Percentiles rank a stretch among this genome's conserved stretches.
phyloP scores from a whole-genome alignment of 257 asterid genomes.

The Lycium barbarum region DNA sequence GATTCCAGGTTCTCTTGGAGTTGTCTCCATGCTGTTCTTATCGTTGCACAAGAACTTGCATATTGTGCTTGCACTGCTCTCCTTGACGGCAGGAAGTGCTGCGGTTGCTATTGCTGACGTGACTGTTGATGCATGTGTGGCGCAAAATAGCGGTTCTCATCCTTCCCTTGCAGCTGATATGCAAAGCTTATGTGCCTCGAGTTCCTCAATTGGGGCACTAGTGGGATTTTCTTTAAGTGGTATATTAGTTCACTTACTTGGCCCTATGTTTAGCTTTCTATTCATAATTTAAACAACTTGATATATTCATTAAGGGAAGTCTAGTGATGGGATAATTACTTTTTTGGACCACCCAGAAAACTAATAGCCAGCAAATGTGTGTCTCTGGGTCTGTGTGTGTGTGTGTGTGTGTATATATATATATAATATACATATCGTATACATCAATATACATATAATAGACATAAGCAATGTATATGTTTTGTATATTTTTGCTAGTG shows the following conservation, averaged over 20 bases:
- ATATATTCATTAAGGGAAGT: not conserved
- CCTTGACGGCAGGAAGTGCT: slow-evolving; percentile 88
- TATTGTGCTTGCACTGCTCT: slow-evolving; percentile 69
- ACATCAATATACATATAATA: too few relatives aligned
- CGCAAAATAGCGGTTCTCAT: slow-evolving; percentile 77
- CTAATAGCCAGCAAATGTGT: too few relatives aligned
- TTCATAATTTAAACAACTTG: slow-evolving; percentile 23
- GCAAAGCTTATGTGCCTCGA: slow-evolving; percentile 92
- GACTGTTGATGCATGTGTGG: slow-evolving; percentile 96
- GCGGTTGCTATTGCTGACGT: slow-evolving; percentile 98
- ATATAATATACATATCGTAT: too few relatives aligned
- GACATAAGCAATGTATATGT: too few relatives aligned
- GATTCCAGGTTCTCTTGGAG: slow-evolving; percentile 73
- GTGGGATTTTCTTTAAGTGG: slow-evolving; percentile 88
- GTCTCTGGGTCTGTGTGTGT: too few relatives aligned
- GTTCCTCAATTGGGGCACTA: slow-evolving; percentile 86
- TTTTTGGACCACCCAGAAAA: too few relatives aligned
- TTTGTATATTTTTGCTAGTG: too few relatives aligned
- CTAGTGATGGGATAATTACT: not conserved
- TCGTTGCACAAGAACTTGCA: slow-evolving; percentile 73
- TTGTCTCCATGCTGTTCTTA: slow-evolving; percentile 77
- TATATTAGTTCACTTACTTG: slow-evolving; percentile 79
- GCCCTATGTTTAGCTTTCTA: slow-evolving; percentile 71
- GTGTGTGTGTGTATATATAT: too few relatives aligned
- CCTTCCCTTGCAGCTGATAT: slow-evolving; percentile 90